Base-by-base conservation (phyloP, 192 early-diverging fungal genomes). In the Pilobolus umbonatus region DNA sequence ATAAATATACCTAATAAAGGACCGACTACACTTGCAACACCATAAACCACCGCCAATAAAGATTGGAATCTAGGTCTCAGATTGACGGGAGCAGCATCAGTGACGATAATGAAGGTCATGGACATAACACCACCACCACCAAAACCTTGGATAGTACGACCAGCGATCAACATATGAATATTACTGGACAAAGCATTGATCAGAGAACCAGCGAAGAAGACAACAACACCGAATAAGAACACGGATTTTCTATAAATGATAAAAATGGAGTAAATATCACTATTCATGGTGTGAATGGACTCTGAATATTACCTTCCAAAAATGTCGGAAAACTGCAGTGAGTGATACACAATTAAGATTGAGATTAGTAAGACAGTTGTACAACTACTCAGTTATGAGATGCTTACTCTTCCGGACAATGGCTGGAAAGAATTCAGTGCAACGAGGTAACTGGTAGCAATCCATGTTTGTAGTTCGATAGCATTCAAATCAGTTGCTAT, bases 81-180 rank as follows among this genome's bases (percentile, higher is more conserved):
- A 55, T 81, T 75, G 61, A 85, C 62, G n/a, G 81, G 75, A 44
- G 81, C 72, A 52, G 88, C 80, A 52, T 91, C 89, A 1, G 84
- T 68, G n/a, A 91, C 76, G 54, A 91, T 85, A 19, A 89, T 79
- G 44, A 81, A 79, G 6, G 80, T 73, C 65, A 67, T 43, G 5
- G 76, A 78, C 50, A 88, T 80, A 44, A 91, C 59, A 5, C 80
- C 82, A n/a, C 81, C 82, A 34, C 75, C 85, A 22, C 88, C 88
- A 0, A 87, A 15, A 22, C 88, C 88, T 59, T 73, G 28, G 0
- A 88, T 53, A 7, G 75, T 79, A 17, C 89, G 80, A 28, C 75
- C 81, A 34, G 75, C 62, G 32, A 89, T 89, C 22, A 91, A 61
- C 74, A 84, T 77, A 32, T 57, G 69, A 70, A 90, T 91, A 19